Evolutionary conservation across 441 rosid genomes (phyloP).

Genomic region (Jatropha multifida): DNA sequence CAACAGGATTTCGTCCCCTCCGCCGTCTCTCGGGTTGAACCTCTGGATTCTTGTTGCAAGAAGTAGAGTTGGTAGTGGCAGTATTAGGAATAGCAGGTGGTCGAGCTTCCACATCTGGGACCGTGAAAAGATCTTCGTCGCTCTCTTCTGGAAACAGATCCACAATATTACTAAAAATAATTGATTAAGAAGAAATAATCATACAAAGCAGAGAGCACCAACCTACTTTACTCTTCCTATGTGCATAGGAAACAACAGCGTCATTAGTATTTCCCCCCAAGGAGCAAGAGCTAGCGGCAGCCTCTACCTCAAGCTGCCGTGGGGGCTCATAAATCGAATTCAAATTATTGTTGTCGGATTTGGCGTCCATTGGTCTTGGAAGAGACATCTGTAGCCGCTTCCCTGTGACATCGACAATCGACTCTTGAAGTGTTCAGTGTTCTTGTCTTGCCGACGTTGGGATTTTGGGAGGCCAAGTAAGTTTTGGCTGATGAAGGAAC

Average conservation of each 20-base stretch:
- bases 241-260: constrained; percentile 4
- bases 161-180: not conserved
- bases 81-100: constrained; percentile 15
- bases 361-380: constrained; percentile 9
- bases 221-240: constrained; percentile 44
- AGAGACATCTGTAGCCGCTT: constrained; percentile 8
- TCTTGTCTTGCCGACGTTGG: not conserved
- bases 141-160: constrained; percentile 47
- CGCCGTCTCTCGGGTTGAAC: constrained; percentile 43
- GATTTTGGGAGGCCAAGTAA: not conserved
- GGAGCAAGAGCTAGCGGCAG: constrained; percentile 20
- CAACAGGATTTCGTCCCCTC: constrained; percentile 54
- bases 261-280: not conserved
- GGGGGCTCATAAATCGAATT: not conserved
- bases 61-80: not conserved
- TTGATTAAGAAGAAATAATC: not conserved
- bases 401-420: not conserved
- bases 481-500: constrained; percentile 36
- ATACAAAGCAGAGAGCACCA: not conserved
- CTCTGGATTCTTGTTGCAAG: constrained; percentile 20
- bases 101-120: constrained; percentile 60
- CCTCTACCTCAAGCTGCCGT: not conserved
- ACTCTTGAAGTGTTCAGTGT: not conserved
- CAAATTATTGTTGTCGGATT: not conserved
- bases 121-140: constrained; percentile 67